Evolutionary conservation across 108 stramenopile genomes (phyloP).

Genomic region (Pseudonitzschia multiseries): DNA sequence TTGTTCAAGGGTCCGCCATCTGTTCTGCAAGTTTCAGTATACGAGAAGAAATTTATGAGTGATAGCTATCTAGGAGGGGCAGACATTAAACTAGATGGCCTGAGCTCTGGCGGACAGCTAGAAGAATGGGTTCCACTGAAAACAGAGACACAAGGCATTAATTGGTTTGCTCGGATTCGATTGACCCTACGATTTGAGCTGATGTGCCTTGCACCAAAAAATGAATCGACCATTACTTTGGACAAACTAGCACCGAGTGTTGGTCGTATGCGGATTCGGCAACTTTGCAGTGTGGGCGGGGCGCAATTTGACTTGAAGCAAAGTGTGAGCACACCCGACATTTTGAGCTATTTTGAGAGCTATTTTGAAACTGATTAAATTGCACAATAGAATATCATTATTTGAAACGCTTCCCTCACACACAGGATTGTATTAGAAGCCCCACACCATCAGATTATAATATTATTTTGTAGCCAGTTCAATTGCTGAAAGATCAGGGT

Average conservation of each 20-base stretch:
- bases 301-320: slow-evolving; percentile 53
- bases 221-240: slow-evolving; percentile 19
- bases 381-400: too few relatives aligned
- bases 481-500: too few relatives aligned
- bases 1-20: slow-evolving; percentile 86
- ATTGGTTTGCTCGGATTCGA: slow-evolving; percentile 85
- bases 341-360: slow-evolving; percentile 59
- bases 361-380: slow-evolving; percentile 16
- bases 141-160: slow-evolving; percentile 69
- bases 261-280: slow-evolving; percentile 66
- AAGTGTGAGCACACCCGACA: slow-evolving; percentile 48
- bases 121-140: slow-evolving; percentile 90
- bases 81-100: slow-evolving; percentile 73
- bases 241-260: slow-evolving; percentile 63
- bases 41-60: slow-evolving; percentile 89
- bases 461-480: too few relatives aligned
- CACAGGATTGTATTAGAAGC: too few relatives aligned
- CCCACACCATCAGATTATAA: too few relatives aligned
- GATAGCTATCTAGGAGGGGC: slow-evolving; percentile 75
- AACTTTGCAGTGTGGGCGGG: slow-evolving; percentile 66
- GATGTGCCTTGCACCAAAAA: slow-evolving; percentile 61
- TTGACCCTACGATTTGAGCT: slow-evolving; percentile 83
- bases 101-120: slow-evolving; percentile 74
- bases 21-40: slow-evolving; percentile 79
- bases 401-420: too few relatives aligned